Evolutionary conservation across 2,329 filamentous ascomycete species (phyloP).

Genomic region (Paraphoma sp.): DNA sequence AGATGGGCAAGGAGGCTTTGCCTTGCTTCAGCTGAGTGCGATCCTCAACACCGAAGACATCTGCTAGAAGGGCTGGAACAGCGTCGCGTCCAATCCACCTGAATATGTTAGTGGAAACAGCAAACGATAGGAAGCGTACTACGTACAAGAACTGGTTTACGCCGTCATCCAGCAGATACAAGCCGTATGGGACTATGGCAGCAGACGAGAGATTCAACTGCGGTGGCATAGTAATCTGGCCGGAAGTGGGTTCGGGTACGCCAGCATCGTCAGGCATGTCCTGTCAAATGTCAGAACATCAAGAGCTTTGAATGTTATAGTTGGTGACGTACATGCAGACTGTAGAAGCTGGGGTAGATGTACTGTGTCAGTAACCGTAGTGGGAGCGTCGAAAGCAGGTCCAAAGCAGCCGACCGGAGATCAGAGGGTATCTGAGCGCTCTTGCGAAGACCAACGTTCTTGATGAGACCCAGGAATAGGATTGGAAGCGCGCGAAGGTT

Average conservation of each 20-base stretch:
- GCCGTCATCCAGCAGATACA: constrained; percentile 96
- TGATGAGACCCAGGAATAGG: constrained; percentile 92
- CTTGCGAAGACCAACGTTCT: constrained; percentile 72
- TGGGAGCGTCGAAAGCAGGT: constrained; percentile 90
- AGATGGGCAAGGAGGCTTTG: constrained; percentile 83
- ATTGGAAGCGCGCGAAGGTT: constrained; percentile 89
- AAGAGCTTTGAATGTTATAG: too few relatives aligned
- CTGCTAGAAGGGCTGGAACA: constrained; percentile 83
- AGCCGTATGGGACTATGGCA: constrained; percentile 83
- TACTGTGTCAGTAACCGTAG: constrained; percentile 90
- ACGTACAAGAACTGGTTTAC: constrained; percentile 85
- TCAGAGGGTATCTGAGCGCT: constrained; percentile 58
- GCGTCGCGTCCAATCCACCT: constrained; percentile 89
- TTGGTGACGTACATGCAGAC: constrained; percentile 30
- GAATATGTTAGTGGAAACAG: too few relatives aligned
- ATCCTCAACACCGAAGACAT: constrained; percentile 90
- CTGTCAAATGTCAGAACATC: constrained; percentile 70
- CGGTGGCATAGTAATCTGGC: constrained; percentile 87
- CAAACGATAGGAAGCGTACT: too few relatives aligned
- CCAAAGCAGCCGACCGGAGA: constrained; percentile 89
- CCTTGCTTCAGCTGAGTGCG: constrained; percentile 86
- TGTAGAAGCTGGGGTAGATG: constrained; percentile 63
- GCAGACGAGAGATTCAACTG: constrained; percentile 87
- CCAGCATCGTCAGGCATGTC: constrained; percentile 97
- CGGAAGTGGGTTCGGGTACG: constrained; percentile 81